A percentile compares a stretch with the other conserved stretches of the same genome.
These are phyloP conservation scores for Irpex sp. DNA, from an alignment of 1,284 basidiomycete species.

Conservation along the genomic window DNA sequence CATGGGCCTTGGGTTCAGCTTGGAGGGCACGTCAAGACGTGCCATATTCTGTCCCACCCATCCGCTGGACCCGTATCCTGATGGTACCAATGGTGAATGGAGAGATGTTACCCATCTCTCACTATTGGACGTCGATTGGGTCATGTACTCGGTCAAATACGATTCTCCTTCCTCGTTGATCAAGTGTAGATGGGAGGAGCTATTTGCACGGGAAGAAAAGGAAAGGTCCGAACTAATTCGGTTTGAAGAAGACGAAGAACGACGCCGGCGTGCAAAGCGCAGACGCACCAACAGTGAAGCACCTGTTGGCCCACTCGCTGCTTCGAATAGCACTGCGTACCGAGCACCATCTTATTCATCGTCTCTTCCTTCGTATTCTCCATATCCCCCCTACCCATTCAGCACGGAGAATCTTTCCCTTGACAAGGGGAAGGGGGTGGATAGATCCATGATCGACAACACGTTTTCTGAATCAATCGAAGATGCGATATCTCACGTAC, in stretches of 20 bases:
- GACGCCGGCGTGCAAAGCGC: constrained; percentile 8
- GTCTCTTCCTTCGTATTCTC: background rate
- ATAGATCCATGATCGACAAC: background rate
- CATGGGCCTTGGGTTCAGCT: constrained; percentile 37
- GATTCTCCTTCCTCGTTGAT: constrained; percentile 24
- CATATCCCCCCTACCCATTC: background rate
- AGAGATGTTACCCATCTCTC: constrained; percentile 54
- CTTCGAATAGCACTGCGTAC: too few species aligned
- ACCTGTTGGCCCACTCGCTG: constrained; percentile 14
- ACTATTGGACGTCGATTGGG: constrained; percentile 60
- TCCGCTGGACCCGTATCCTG: background rate
- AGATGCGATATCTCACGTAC: background rate
- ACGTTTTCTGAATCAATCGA: background rate
- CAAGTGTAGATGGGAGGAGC: constrained; percentile 48
- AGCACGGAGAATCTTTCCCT: background rate
- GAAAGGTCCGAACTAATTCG: constrained; percentile 52
- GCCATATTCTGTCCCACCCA: constrained; percentile 31
- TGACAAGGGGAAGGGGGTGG: background rate
- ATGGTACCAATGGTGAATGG: constrained; percentile 39
- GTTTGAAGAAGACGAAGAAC: constrained; percentile 37
- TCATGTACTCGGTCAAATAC: constrained; percentile 30
- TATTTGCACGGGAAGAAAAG: constrained; percentile 50
- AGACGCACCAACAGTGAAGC: constrained; percentile 11
- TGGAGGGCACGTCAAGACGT: constrained; percentile 54
- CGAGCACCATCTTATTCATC: constrained; percentile 27